Evolutionary conservation across 352 stramenopile genomes (phyloP), one percentile per base, ranked within the genome.

Genomic region (Globisporangium solare): DNA sequence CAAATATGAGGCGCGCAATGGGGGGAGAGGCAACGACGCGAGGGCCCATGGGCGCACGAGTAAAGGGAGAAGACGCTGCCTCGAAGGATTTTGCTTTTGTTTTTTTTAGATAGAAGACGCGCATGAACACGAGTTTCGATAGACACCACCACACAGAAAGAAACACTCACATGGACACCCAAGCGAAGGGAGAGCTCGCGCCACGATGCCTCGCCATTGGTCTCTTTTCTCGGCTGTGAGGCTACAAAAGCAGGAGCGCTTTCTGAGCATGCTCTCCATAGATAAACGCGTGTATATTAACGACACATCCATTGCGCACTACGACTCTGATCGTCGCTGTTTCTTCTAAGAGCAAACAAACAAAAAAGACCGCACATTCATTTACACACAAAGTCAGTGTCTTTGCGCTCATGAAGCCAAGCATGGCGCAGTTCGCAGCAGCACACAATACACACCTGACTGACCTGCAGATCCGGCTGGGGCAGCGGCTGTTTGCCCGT

Each of bases 391-490:
- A 37, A 47, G n/a, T 49, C 20, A 24, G 11, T n/a, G n/a, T 43
- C 57, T 70, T 42, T 61, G 45, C n/a, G 11, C 31, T 20, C 1
- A 24, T 18, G 6, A 13, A 11, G 11, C 1, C 11, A 22, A 31
- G 41, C 45, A 43, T 43, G 39, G 18, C 39, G 12, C 14, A 42
- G 61, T 20, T 35, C 35, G 18, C 21, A 14, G 24, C 7, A 35
- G 7, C 27, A 46, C 39, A 35, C 43, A 51, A 54, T 42, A 86
- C 75, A 77, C 62, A 86, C 73, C 73, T 86, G 73, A 86, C 75
- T 83, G 73, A 81, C 75, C 75, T 86, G 73, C 56, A 73, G 58
- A 73, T 83, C 74, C 66, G 72, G 68, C 45, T 63, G 68, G 46
- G 65, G 56, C 45, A 80, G 61, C 10, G 72, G 74, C 51, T 86